Evolutionary conservation across 1,284 basidiomycete genomes (phyloP), one percentile per base, ranked within the genome.

Genomic region (Moesziomyces globuligerus): DNA sequence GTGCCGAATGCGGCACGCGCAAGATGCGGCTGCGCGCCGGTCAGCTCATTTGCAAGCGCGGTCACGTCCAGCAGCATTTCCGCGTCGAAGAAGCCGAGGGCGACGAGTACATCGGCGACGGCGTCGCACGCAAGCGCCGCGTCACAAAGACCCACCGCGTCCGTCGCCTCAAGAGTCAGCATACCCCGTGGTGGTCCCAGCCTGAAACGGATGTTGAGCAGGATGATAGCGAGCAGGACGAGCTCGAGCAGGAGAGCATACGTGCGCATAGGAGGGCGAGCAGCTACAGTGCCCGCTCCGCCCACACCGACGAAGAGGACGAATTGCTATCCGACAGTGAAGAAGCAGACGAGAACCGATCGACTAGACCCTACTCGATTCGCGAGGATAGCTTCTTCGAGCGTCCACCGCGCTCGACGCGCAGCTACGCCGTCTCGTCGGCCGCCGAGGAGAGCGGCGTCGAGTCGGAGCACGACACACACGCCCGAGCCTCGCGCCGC

Each of bases 61-160:
- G 71, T 51, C 71, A 73, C 50, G 71, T 73, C 8, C 71, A 73
- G 40, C 66, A 73, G 32, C 47, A 64, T 48, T 66, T 73, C 29
- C 57, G 71, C 28, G 55, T 70, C 44, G 71, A 73, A 32, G 52
- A 64, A 20, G 53, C 58, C 43, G 60, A 66, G n/a, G 71, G 70
- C 21, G 71, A 73, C 36, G 66, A 64, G 17, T 62, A 48, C 34
- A n/a, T 70, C 8, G 67, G 67, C 7, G 67, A 70, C 20, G 67
- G 67, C 23, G 48, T 70, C 2, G 59, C 67, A 3, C 39, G 67
- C 24, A 59, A 55, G 48, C 59, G 54, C n/a, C 42, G 67, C 21
- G 37, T 43, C 0, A 48, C 46, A 43, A 48, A 20, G 6, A 46
- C 48, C 38, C 51, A 57, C 34, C 64, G 64, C 32, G 59, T 70